phyloP scores from a whole-genome alignment of 2,329 filamentous ascomycete genomes.

The Colletotrichum sp. region DNA sequence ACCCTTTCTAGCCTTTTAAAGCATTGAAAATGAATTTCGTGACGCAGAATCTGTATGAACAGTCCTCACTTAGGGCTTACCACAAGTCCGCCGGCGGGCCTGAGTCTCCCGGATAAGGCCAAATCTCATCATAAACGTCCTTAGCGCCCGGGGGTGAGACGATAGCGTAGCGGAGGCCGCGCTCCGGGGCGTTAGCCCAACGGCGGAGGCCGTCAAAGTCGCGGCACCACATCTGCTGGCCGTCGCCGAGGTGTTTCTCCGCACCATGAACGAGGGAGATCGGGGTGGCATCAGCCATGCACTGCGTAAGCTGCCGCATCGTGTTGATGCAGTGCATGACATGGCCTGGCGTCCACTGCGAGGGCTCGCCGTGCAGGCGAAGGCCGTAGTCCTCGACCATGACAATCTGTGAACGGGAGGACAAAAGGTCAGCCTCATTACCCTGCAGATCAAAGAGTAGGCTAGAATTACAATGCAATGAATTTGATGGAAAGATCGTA shows the following conservation, averaged over 20 bases:
- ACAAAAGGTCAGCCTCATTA: neutral
- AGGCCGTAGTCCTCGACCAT: neutral
- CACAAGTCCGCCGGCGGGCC: neutral
- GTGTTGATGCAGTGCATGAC: neutral
- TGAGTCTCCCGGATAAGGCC: neutral
- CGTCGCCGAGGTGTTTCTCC: neutral
- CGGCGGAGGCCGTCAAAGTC: neutral
- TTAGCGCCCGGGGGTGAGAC: neutral
- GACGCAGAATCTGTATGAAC: neutral
- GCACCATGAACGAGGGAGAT: neutral
- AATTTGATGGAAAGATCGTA: neutral
- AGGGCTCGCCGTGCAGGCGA: neutral
- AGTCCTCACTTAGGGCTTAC: neutral
- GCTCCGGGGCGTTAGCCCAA: conserved; percentile 24
- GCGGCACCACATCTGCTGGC: neutral
- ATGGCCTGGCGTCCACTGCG: neutral
- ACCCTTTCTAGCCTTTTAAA: neutral
- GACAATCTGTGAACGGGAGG: neutral
- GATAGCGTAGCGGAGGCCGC: neutral
- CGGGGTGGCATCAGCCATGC: neutral
- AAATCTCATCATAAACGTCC: neutral
- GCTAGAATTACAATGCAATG: neutral
- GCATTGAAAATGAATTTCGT: neutral
- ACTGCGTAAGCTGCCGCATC: neutral
- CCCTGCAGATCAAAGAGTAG: neutral